Conservation (phyloP, 2,329 filamentous ascomycete species). For the Dothiorella sarmentorum region DNA sequence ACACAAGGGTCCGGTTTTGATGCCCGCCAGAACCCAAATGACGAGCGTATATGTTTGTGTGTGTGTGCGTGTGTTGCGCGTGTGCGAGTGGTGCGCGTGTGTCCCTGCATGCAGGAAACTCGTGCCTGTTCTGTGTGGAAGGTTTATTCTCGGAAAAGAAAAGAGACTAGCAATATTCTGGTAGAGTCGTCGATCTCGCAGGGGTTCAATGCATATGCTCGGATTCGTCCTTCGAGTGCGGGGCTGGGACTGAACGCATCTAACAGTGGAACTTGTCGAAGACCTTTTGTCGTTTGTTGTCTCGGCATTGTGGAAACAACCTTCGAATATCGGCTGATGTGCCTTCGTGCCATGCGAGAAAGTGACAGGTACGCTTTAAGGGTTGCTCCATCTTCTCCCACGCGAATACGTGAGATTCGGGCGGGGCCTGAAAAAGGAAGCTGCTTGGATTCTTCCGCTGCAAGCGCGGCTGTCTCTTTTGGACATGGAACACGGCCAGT, state of each 20-base stretch:
- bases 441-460: neutral
- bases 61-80: neutral
- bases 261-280: too few species aligned
- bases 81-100: neutral
- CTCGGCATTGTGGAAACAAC: neutral
- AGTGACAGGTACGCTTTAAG: neutral
- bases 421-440: neutral
- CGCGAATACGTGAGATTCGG: neutral
- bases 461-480: neutral
- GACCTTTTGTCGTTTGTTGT: neutral
- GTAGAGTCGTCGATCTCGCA: conserved; percentile 7
- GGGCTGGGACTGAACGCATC: too few species aligned
- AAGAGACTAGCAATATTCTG: neutral
- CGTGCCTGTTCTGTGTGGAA: conserved; percentile 2
- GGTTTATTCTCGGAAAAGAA: neutral
- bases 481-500: too few species aligned
- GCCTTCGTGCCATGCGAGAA: neutral
- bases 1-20: neutral
- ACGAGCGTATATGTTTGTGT: too few species aligned
- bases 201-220: neutral
- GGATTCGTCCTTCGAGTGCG: neutral
- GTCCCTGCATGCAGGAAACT: conserved; percentile 11
- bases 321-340: neutral
- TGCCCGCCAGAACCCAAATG: too few species aligned
- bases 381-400: neutral